Percentiles rank a stretch among this genome's conserved stretches.
These are phyloP conservation scores for Plasmodium adleri DNA, from an alignment of 169 alveolate genomes.

Conservation along the genomic window DNA sequence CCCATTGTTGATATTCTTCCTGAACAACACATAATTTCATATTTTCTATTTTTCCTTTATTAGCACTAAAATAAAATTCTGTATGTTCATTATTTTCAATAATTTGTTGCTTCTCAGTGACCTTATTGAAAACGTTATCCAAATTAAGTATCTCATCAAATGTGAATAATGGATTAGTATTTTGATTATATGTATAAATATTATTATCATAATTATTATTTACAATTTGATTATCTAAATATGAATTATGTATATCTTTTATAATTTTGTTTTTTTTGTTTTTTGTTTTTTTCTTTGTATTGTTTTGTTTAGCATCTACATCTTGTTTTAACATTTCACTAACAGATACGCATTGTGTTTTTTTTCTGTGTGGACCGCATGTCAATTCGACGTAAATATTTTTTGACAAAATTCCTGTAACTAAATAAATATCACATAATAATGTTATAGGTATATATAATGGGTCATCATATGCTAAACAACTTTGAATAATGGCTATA, in stretches of 20 bases:
- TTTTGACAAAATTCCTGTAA: constrained; percentile 82
- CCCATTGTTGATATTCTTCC: constrained; percentile 89
- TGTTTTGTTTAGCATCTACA: constrained; percentile 6
- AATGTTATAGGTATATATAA: constrained; percentile 86
- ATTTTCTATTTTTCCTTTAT: constrained; percentile 82
- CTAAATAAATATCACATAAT: constrained; percentile 89
- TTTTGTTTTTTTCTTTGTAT: neutral
- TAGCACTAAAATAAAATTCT: constrained; percentile 58
- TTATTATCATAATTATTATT: neutral
- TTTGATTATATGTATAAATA: too few species aligned
- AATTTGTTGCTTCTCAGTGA: constrained; percentile 78
- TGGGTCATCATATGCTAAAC: constrained; percentile 90
- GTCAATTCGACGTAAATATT: constrained; percentile 83
- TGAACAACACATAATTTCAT: constrained; percentile 83
- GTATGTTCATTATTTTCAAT: constrained; percentile 78
- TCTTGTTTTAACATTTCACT: constrained; percentile 34
- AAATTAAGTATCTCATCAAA: constrained; percentile 51
- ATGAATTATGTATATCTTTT: neutral
- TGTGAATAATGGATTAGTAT: neutral
- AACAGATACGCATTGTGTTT: constrained; percentile 85
- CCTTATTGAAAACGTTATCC: constrained; percentile 47
- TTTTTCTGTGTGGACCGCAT: constrained; percentile 89
- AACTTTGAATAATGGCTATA: constrained; percentile 90
- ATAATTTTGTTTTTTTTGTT: constrained; percentile 2
- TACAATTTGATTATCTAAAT: constrained; percentile 7